Base-by-base conservation (phyloP, 179 eudicot species). In the Beta lomatogona region DNA sequence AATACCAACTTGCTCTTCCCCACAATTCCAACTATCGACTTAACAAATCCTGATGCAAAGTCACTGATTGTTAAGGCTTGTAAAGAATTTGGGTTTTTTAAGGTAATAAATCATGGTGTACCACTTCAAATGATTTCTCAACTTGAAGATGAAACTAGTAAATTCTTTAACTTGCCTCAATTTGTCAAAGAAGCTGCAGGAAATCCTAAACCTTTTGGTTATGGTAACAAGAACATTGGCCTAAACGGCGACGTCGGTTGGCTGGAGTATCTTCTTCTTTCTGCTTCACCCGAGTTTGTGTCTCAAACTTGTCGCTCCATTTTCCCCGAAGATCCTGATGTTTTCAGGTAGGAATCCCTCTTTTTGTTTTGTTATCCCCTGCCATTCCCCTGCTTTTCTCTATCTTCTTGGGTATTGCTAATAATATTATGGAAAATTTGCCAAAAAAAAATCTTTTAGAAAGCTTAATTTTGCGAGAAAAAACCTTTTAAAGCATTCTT, bases 231-330 rank as follows among this genome's bases (percentile, higher is more conserved):
- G 73, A 83, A 59, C 1, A 88, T 88, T 54, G 90, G 90, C 0
- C 87, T 53, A 0, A 88, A 84, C 46, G 90, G 90, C 0, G 90
- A 88, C 25, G 86, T 88, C 25, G 90, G 90, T 63, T 88, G 90
- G 90, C 13, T 88, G 53, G 90, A 88, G 73, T 88, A 84, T 28
- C 79, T 87, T 6, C 86, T 87, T 9, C 50, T 87, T 5, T 83
- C 84, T 52, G 77, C 84, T 46, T 57, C 69, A 13, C 78, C 82
- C 63, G 79, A 82, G 6, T 81, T 63, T 65, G 36, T 75, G 31
- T 77, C 82, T 13, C 36, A 77, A 9, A 64, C 78, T 48, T 81
- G 61, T 22, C 46, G 14, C 36, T 75, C 88, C 75, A 54, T 83
- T 65, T 85, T 50, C 45, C 78, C 82, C 3, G 81, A 76, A 12